Evolutionary conservation across 257 asterid genomes (phyloP), one percentile per base, ranked within the genome.

Genomic region (Asclepias syriaca): DNA sequence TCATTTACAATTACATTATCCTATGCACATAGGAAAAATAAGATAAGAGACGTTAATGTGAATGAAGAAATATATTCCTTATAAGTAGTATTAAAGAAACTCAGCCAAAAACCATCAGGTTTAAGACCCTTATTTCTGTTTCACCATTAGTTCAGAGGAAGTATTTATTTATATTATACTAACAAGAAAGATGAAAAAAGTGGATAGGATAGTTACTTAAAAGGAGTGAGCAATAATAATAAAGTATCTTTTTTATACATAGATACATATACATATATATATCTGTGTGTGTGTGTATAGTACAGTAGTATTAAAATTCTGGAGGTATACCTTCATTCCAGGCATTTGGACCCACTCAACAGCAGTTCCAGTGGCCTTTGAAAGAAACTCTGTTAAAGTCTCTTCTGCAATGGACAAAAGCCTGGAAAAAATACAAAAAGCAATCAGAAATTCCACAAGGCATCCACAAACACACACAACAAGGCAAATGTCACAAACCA

Each of bases 321-420:
- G 43, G 68, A 34, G 16, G 1, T 2, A n/a, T 85, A 90, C 97
- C 97, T 90, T 90, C 97, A 90, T 90, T 90, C 97, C 97, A 88
- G 97, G 97, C 97, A 90, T 90, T 88, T 88, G 97, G 92, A 90
- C 92, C 97, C 97, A 90, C 97, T 90, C 97, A 69, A 90, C 96
- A 81, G 97, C 97, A 71, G 97, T 90, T 88, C 97, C 97, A 78
- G 97, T 90, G 72, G 97, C 97, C 97, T 90, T 90, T 24, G 97
- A 90, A 68, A 90, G 87, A 90, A 90, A 90, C 91, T 90, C 97
- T 85, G 97, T 74, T 90, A 90, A 87, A 88, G 97, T 90, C 67
- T 90, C 97, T 81, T 90, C 97, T 88, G 97, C 97, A 88, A 87
- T 90, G 91, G 96, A 88, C 96, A 90, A 84, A 80, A 90, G 95